A percentile compares a stretch with the other conserved stretches of the same genome.
phyloP scores from a whole-genome alignment of 83 land plant genomes.

The Diphasiastrum complanatum region DNA sequence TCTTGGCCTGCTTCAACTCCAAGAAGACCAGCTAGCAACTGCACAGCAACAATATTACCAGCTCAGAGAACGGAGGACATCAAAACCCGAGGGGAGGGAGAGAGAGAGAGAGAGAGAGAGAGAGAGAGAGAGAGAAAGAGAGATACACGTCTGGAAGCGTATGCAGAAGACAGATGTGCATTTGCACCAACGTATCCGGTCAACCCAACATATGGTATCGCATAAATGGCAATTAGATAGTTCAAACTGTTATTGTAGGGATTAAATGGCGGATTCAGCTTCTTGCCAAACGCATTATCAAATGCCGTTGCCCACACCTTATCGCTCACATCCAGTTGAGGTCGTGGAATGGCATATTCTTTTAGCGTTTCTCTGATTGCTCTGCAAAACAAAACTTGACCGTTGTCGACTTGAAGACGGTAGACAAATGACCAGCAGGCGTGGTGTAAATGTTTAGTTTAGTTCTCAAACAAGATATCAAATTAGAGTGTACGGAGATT shows the following conservation, averaged over 20 bases:
- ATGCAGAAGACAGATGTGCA: too few relatives aligned
- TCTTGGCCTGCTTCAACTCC: constrained; percentile 6
- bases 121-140: too few relatives aligned
- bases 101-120: too few relatives aligned
- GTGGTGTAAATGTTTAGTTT: not conserved
- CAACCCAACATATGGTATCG: constrained; percentile 6
- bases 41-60: too few relatives aligned
- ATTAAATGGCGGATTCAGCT: constrained; percentile 11
- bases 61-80: too few relatives aligned
- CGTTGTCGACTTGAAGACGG: not conserved
- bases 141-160: too few relatives aligned
- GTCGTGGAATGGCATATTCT: constrained; percentile 3
- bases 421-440: not conserved
- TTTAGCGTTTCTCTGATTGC: not conserved
- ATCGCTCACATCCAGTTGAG: constrained; percentile 1
- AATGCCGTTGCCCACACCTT: not conserved
- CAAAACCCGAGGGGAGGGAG: too few relatives aligned
- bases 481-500: not conserved
- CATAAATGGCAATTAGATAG: not conserved
- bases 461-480: not conserved
- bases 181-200: constrained; percentile 18
- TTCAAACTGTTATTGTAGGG: constrained; percentile 8
- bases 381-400: not conserved
- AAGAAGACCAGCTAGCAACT: not conserved
- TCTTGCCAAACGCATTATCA: not conserved